Evolutionary conservation across 768 basidiomycete species (phyloP).

Genomic region (Cystofilobasidium capitatum): DNA sequence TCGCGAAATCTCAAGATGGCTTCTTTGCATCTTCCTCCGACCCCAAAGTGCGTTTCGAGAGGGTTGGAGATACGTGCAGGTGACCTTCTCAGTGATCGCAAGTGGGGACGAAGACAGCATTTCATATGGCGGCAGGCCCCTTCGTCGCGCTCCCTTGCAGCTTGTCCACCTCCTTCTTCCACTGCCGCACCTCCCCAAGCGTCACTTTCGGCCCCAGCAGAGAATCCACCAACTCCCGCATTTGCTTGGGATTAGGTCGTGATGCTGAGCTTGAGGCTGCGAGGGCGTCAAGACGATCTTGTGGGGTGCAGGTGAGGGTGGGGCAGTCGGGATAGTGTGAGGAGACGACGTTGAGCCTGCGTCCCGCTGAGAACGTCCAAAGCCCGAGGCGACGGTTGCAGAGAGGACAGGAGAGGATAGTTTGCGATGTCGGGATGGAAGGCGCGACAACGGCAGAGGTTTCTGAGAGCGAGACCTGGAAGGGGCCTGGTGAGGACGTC

Average conservation of each 20-base stretch:
- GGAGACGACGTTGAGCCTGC: not conserved
- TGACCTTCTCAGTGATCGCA: too few species aligned
- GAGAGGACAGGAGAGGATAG: not conserved
- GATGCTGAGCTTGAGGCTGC: not conserved
- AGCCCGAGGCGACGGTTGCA: not conserved
- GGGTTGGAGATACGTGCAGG: too few species aligned
- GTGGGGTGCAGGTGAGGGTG: not conserved
- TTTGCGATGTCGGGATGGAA: too few species aligned
- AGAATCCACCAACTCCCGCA: not conserved
- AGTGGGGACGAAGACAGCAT: too few species aligned
- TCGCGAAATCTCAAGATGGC: too few species aligned
- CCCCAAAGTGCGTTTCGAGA: too few species aligned
- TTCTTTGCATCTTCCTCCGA: too few species aligned
- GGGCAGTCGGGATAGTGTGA: not conserved
- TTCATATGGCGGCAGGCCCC: too few species aligned
- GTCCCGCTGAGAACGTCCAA: not conserved
- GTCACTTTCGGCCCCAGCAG: conserved; percentile 6
- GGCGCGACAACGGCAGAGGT: too few species aligned
- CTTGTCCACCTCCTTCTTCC: not conserved
- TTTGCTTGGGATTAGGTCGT: not conserved
- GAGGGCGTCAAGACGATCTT: not conserved
- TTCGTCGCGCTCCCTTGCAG: not conserved
- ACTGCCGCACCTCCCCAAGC: not conserved
- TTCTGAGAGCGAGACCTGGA: not conserved
- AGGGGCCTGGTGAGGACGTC: not conserved